phyloP scores from a whole-genome alignment of 164 flowering plant species.

The Vitis amurensis region DNA sequence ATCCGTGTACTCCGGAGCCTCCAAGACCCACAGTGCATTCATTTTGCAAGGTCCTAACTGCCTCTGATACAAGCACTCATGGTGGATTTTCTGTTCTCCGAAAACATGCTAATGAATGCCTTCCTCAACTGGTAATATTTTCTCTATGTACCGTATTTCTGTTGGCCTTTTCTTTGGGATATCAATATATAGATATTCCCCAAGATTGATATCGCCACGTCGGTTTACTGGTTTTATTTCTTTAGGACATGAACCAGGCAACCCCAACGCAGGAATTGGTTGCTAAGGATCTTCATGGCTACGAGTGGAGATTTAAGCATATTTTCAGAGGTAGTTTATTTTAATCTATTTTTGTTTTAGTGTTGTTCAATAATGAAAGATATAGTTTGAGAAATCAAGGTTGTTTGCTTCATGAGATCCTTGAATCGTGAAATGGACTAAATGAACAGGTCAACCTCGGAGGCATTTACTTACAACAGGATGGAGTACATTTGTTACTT shows the following conservation, averaged over 20 bases:
- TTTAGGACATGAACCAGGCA: slow-evolving; percentile 69
- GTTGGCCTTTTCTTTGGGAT: not conserved
- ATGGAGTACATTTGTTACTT: slow-evolving; percentile 93
- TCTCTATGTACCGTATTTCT: not conserved
- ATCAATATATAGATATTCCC: not conserved
- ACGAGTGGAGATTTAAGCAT: slow-evolving; percentile 84
- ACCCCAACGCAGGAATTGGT: slow-evolving; percentile 79
- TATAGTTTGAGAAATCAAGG: not conserved
- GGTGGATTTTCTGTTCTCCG: slow-evolving; percentile 77
- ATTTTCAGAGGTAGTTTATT: slow-evolving; percentile 66
- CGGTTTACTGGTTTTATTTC: not conserved
- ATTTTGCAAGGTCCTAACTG: slow-evolving; percentile 63
- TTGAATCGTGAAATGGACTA: not conserved
- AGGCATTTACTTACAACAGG: slow-evolving; percentile 97
- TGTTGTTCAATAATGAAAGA: not conserved
- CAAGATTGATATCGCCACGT: no score
- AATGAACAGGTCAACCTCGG: slow-evolving; percentile 79
- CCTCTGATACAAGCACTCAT: slow-evolving; percentile 76
- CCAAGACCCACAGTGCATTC: slow-evolving; percentile 49
- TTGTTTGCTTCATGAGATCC: no score
- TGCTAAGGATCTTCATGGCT: slow-evolving; percentile 86
- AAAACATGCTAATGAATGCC: slow-evolving; percentile 70
- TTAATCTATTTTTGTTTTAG: not conserved
- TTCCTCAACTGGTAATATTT: slow-evolving; percentile 58
- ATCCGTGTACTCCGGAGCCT: slow-evolving; percentile 35